phyloP scores from a whole-genome alignment of 2,329 filamentous ascomycete genomes.

The Aspergillus sp. region DNA sequence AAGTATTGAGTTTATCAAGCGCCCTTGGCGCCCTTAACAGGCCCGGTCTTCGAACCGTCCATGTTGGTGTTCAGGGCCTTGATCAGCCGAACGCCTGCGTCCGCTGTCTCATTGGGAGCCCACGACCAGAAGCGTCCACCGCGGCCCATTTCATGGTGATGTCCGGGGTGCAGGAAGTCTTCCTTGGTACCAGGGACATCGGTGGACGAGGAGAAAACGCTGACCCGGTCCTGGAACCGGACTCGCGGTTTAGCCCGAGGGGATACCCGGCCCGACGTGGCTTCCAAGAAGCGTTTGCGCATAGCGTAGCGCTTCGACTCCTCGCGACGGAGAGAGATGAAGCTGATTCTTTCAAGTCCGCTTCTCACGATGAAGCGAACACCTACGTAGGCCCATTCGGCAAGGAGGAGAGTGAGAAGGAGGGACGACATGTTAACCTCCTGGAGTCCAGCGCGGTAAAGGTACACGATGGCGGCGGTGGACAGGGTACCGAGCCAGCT shows the following conservation, averaged over 20 bases:
- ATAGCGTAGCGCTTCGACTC: conserved; percentile 75
- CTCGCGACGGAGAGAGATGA: conserved; percentile 79
- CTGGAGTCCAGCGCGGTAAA: conserved; percentile 71
- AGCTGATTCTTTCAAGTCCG: conserved; percentile 76
- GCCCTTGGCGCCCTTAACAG: conserved; percentile 22
- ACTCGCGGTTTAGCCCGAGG: conserved; percentile 28
- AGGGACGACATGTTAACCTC: conserved; percentile 75
- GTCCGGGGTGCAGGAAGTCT: conserved; percentile 26
- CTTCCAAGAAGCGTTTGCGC: conserved; percentile 69
- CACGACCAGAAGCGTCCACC: conserved; percentile 57
- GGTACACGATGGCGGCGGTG: conserved; percentile 81
- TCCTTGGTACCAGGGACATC: conserved; percentile 32
- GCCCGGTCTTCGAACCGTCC: background rate
- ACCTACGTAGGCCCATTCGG: conserved; percentile 81
- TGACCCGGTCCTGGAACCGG: conserved; percentile 38
- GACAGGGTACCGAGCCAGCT: conserved; percentile 91
- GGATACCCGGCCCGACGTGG: conserved; percentile 10
- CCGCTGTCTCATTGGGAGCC: conserved; percentile 54
- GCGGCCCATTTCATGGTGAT: conserved; percentile 36
- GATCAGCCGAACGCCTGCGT: conserved; percentile 55
- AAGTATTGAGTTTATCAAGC: conserved; percentile 33
- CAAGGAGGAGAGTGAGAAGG: conserved; percentile 74
- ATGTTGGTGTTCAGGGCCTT: conserved; percentile 39
- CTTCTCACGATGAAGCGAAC: conserved; percentile 70
- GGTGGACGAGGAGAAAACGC: conserved; percentile 30